Conservation (phyloP, 2,329 filamentous ascomycete genomes). For the Colletotrichum endophyticum region DNA sequence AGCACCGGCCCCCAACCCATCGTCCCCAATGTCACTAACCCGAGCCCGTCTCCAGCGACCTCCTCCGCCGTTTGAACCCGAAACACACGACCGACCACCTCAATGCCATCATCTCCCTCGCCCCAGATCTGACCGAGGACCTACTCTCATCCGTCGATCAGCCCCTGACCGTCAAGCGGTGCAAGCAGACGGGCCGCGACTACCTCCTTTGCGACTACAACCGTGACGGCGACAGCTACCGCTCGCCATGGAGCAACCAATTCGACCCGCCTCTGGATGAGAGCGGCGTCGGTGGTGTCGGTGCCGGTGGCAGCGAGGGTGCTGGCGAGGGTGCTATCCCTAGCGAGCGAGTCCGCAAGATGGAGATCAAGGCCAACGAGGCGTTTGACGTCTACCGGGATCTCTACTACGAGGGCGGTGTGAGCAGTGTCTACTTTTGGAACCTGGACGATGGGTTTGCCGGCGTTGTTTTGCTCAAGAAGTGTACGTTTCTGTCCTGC, state of each 20-base stretch:
- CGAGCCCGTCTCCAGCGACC: slow-evolving; percentile 70
- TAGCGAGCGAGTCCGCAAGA: slow-evolving; percentile 87
- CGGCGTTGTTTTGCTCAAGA: slow-evolving; percentile 94
- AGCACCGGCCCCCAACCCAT: slow-evolving; percentile 31
- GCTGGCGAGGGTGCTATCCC: slow-evolving; percentile 83
- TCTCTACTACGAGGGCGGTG: slow-evolving; percentile 95
- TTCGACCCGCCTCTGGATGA: slow-evolving; percentile 89
- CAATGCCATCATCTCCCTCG: slow-evolving; percentile 84
- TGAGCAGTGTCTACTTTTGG: slow-evolving; percentile 98
- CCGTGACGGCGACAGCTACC: slow-evolving; percentile 96
- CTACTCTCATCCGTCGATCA: slow-evolving; percentile 98
- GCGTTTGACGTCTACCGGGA: slow-evolving; percentile 97
- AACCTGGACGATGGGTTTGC: slow-evolving; percentile 98
- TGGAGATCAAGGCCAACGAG: slow-evolving; percentile 94
- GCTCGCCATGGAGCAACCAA: slow-evolving; percentile 98
- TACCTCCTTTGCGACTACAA: slow-evolving; percentile 99
- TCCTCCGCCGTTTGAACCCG: slow-evolving; percentile 95
- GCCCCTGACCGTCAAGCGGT: slow-evolving; percentile 84
- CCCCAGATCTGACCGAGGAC: slow-evolving; percentile 93
- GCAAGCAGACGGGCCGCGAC: slow-evolving; percentile 87
- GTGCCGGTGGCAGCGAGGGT: slow-evolving; percentile 58
- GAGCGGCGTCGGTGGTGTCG: slow-evolving; percentile 55
- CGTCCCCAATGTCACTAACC: background rate
- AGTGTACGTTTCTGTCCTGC: slow-evolving; percentile 61
- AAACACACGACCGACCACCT: slow-evolving; percentile 91